Evolutionary conservation across 2,329 filamentous ascomycete genomes (phyloP).

Genomic region (Zopfia rhizophila): DNA sequence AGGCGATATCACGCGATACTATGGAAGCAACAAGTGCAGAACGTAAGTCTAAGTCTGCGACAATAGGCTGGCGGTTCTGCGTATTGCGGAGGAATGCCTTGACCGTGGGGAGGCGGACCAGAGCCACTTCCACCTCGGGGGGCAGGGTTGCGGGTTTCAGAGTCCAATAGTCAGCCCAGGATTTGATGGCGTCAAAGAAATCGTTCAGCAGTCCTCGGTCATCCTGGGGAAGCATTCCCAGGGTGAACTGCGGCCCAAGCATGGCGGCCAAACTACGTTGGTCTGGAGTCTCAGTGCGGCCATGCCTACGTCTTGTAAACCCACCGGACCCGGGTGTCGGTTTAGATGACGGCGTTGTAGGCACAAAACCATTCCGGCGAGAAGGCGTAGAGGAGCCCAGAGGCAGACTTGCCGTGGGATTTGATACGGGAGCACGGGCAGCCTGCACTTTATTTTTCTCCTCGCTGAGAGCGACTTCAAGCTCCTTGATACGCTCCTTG

Average conservation of each 20-base stretch:
- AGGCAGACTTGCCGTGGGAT: too few species aligned
- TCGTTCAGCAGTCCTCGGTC: constrained; percentile 31
- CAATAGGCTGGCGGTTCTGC: constrained; percentile 14
- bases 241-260: constrained; percentile 21
- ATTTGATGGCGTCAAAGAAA: constrained; percentile 33
- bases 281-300: constrained; percentile 31
- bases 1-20: constrained; percentile 22
- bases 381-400: too few species aligned
- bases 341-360: too few species aligned
- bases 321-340: not conserved
- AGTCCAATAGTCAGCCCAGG: constrained; percentile 24
- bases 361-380: too few species aligned
- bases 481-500: too few species aligned
- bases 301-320: constrained; percentile 26
- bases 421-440: too few species aligned
- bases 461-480: too few species aligned
- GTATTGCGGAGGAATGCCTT: constrained; percentile 7
- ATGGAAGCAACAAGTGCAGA: constrained; percentile 25
- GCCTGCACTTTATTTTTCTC: too few species aligned
- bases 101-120: constrained; percentile 6
- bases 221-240: constrained; percentile 31
- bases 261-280: constrained; percentile 21
- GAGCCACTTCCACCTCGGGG: constrained; percentile 5
- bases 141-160: constrained; percentile 4
- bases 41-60: constrained; percentile 23